Evolutionary conservation across 176 grass and related monocot species (phyloP).

Genomic region (Elymus sibiricus): DNA sequence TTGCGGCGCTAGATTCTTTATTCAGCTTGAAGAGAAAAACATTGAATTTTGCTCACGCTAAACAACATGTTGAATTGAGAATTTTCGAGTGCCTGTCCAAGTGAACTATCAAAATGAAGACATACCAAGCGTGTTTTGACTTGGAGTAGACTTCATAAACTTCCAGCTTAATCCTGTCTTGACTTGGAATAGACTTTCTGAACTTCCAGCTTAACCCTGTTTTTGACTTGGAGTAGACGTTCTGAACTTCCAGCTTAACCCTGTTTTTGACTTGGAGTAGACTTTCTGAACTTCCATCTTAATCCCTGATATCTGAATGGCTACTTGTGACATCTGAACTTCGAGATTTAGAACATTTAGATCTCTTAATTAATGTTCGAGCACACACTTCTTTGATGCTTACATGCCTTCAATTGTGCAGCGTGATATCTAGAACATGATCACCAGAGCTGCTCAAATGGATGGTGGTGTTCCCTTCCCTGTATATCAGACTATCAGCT

Average conservation of each 20-base stretch:
- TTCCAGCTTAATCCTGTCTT: background rate
- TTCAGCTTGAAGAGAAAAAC: background rate
- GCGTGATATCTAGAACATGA: constrained; percentile 72
- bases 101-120: background rate
- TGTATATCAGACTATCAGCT: constrained; percentile 52
- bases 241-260: too few relatives aligned
- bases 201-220: too few relatives aligned
- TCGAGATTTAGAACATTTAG: background rate
- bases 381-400: background rate
- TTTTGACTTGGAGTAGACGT: too few relatives aligned
- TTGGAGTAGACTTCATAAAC: background rate
- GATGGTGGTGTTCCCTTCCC: constrained; percentile 84
- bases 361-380: background rate
- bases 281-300: background rate
- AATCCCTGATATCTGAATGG: background rate
- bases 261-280: background rate
- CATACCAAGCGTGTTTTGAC: background rate
- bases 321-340: background rate
- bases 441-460: constrained; percentile 93
- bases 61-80: background rate
- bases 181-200: background rate
- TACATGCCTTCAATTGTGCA: background rate
- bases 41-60: background rate
- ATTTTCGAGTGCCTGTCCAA: background rate
- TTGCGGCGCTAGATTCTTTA: background rate